These are phyloP conservation scores for Penstemon newberryi DNA, from an alignment of 257 asterid species.

Conservation along the genomic window DNA sequence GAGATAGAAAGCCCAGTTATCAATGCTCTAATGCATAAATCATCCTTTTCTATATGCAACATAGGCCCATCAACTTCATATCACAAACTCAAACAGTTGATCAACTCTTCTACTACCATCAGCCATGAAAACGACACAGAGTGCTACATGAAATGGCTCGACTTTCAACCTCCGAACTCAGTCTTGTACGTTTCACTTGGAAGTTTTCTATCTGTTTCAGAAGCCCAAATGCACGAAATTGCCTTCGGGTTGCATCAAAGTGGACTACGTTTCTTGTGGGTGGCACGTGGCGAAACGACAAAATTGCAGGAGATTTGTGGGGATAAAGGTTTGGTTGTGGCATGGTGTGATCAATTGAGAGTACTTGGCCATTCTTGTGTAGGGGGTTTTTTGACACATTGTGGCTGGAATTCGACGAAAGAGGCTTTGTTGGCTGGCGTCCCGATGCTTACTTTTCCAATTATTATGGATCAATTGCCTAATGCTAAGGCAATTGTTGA, in stretches of 20 bases:
- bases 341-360: slow-evolving; percentile 63
- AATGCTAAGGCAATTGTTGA: slow-evolving; percentile 55
- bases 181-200: slow-evolving; percentile 66
- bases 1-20: slow-evolving; percentile 51
- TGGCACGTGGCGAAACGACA: slow-evolving; percentile 35
- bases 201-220: slow-evolving; percentile 48
- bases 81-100: slow-evolving; percentile 3
- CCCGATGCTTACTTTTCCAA: slow-evolving; percentile 55
- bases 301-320: slow-evolving; percentile 22
- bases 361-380: slow-evolving; percentile 52
- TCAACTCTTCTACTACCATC: not conserved
- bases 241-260: slow-evolving; percentile 39
- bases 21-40: slow-evolving; percentile 31
- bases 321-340: slow-evolving; percentile 49
- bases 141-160: slow-evolving; percentile 43
- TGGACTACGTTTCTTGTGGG: slow-evolving; percentile 61
- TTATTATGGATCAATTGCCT: slow-evolving; percentile 49
- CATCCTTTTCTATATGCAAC: slow-evolving; percentile 34
- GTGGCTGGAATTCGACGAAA: slow-evolving; percentile 77
- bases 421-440: slow-evolving; percentile 51
- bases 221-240: slow-evolving; percentile 52
- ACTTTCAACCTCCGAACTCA: slow-evolving; percentile 48
- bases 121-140: not conserved
- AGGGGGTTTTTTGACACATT: slow-evolving; percentile 69
- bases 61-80: slow-evolving; percentile 49